Percentiles rank a stretch among this genome's conserved stretches.
phyloP scores from a whole-genome alignment of 2,329 filamentous ascomycete species.

The Fusarium sp. region DNA sequence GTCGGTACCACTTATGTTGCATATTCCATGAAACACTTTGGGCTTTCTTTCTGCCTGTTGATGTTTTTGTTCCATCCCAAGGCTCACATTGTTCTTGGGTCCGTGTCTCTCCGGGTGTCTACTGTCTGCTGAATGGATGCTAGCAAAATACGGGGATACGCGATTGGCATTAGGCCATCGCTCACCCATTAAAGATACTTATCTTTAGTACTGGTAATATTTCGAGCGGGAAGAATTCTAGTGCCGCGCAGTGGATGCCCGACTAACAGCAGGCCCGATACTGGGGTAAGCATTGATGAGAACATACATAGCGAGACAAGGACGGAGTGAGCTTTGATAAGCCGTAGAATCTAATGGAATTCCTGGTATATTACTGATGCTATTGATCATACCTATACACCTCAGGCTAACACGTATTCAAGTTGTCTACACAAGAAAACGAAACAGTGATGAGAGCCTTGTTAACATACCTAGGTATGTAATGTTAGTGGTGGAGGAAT shows the following conservation, averaged over 20 bases:
- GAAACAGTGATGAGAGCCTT: too few relatives aligned
- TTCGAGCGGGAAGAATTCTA: slow-evolving; percentile 34
- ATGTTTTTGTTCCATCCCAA: background rate
- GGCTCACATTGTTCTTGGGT: background rate
- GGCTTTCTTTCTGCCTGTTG: slow-evolving; percentile 2
- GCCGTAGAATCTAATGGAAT: slow-evolving; percentile 5
- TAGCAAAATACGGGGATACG: slow-evolving; percentile 24
- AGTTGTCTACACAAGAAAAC: too few relatives aligned
- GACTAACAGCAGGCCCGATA: slow-evolving; percentile 28
- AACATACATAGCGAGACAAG: slow-evolving; percentile 3
- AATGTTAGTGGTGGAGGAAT: slow-evolving; percentile 17
- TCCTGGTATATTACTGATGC: background rate
- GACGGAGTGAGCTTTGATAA: slow-evolving; percentile 8
- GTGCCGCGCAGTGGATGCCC: slow-evolving; percentile 7
- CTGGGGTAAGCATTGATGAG: slow-evolving; percentile 31
- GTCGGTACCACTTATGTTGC: background rate
- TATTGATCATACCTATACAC: background rate
- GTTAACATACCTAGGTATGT: background rate
- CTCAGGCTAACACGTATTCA: background rate
- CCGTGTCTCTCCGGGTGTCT: slow-evolving; percentile 23
- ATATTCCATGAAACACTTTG: background rate
- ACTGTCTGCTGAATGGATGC: slow-evolving; percentile 13
- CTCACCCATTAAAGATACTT: slow-evolving; percentile 14
- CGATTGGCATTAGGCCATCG: slow-evolving; percentile 25
- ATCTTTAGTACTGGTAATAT: background rate